Evolutionary conservation across 2,329 filamentous ascomycete species (phyloP).

Genomic region (Apiospora pterosperma): DNA sequence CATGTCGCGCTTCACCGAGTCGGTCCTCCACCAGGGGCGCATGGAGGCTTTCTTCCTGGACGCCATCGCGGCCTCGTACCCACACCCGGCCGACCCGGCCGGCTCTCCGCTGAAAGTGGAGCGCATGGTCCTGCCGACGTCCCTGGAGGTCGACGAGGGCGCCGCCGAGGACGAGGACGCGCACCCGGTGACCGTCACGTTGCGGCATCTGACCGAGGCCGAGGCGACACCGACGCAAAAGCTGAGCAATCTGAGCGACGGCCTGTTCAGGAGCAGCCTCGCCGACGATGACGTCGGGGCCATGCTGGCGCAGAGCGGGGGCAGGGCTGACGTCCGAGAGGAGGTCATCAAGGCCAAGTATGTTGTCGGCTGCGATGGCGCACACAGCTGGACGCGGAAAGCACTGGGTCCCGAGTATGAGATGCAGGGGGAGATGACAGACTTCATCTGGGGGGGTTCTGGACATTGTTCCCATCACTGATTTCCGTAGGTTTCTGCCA

Average conservation of each 20-base stretch:
- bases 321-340: constrained; percentile 29
- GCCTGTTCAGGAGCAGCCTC: constrained; percentile 55
- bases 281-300: constrained; percentile 50
- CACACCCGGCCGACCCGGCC: constrained; percentile 12
- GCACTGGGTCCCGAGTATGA: constrained; percentile 48
- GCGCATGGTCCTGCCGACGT: constrained; percentile 51
- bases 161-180: constrained; percentile 41
- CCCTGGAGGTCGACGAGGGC: constrained; percentile 46
- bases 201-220: constrained; percentile 53
- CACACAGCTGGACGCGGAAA: constrained; percentile 61
- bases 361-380: constrained; percentile 66
- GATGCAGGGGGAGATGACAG: constrained; percentile 52
- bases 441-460: constrained; percentile 48
- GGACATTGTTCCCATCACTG: constrained; percentile 37
- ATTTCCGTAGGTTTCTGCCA: constrained; percentile 42
- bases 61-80: constrained; percentile 36
- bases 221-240: constrained; percentile 44
- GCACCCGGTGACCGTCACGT: constrained; percentile 54
- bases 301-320: constrained; percentile 24
- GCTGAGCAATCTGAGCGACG: constrained; percentile 40
- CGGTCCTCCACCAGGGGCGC: constrained; percentile 60
- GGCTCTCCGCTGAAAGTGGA: constrained; percentile 43
- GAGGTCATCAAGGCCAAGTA: constrained; percentile 56
- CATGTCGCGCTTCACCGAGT: constrained; percentile 53
- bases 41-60: constrained; percentile 58